Conservation (phyloP, 352 stramenopile species). For the Phytophthora pini region DNA sequence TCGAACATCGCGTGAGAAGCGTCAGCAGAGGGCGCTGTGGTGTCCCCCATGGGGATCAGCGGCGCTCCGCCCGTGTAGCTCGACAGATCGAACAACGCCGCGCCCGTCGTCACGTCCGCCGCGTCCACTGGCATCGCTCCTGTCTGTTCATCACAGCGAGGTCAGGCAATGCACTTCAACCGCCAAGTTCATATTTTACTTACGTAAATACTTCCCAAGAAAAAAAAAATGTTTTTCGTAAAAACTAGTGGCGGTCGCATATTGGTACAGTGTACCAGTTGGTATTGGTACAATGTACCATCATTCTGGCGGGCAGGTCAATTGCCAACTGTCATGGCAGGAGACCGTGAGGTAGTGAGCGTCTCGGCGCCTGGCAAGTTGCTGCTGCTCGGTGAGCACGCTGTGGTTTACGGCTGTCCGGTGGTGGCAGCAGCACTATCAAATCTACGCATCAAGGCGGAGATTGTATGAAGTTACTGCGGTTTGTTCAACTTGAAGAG, state of each 20-base stretch:
- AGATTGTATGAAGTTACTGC: conserved; percentile 59
- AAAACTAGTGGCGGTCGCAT: conserved; percentile 33
- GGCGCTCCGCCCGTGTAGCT: conserved; percentile 56
- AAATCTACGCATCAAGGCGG: conserved; percentile 82
- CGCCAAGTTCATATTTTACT: neutral
- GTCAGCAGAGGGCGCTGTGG: neutral
- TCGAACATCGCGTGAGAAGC: conserved; percentile 26
- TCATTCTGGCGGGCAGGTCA: too few relatives aligned
- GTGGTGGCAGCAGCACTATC: conserved; percentile 85
- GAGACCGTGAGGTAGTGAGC: conserved; percentile 35
- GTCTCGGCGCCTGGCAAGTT: conserved; percentile 90
- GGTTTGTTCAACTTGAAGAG: conserved; percentile 10
- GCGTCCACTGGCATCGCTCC: conserved; percentile 15
- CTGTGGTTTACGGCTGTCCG: conserved; percentile 88
- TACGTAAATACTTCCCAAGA: conserved; percentile 33
- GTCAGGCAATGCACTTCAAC: conserved; percentile 37
- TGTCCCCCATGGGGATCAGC: conserved; percentile 35
- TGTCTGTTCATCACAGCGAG: conserved; percentile 8
- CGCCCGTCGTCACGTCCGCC: conserved; percentile 23
- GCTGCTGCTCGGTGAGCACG: conserved; percentile 91
- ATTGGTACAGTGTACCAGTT: conserved; percentile 13
- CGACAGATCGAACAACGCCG: conserved; percentile 52
- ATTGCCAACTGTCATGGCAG: conserved; percentile 24
- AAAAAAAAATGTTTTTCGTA: conserved; percentile 21
- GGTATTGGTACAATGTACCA: conserved; percentile 5